These are phyloP conservation scores for Arabis alpina DNA, from an alignment of 345 rosid genomes.

Conservation along the genomic window DNA sequence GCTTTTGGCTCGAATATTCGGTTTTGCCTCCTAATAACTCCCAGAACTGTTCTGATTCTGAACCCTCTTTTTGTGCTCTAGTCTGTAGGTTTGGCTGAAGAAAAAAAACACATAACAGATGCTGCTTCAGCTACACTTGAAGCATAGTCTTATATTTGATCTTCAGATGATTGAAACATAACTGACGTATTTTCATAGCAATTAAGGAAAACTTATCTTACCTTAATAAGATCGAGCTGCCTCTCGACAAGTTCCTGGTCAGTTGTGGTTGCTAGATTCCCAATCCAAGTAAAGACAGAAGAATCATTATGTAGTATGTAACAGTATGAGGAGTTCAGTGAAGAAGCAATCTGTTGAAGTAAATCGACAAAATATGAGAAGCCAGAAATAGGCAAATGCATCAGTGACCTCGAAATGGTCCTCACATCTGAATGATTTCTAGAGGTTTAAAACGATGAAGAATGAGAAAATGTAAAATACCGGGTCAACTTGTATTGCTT, in stretches of 20 bases:
- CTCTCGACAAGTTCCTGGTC: conserved; percentile 91
- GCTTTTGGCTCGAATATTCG: conserved; percentile 78
- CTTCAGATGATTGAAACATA: conserved; percentile 3
- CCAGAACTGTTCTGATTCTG: conserved; percentile 96
- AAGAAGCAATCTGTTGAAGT: conserved; percentile 68
- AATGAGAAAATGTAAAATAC: conserved; percentile 50
- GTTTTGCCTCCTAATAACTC: conserved; percentile 84
- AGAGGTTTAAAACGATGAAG: neutral
- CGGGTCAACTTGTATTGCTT: conserved; percentile 95
- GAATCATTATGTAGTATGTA: conserved; percentile 86
- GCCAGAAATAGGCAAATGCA: conserved; percentile 7
- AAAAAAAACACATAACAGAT: conserved; percentile 30
- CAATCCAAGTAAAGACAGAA: conserved; percentile 85
- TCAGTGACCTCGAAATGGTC: conserved; percentile 8
- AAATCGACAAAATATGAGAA: conserved; percentile 13
- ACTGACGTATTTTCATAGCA: conserved; percentile 14
- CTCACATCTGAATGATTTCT: conserved; percentile 26
- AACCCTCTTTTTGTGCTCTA: conserved; percentile 92
- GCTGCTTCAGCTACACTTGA: conserved; percentile 19
- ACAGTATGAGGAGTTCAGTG: conserved; percentile 94
- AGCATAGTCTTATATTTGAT: neutral
- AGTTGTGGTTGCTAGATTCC: conserved; percentile 70
- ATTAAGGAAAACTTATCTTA: conserved; percentile 35
- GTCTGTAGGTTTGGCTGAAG: conserved; percentile 86
- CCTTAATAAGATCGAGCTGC: conserved; percentile 97